Percentiles rank a stretch among this genome's conserved stretches.
phyloP scores from a whole-genome alignment of 116 monocot genomes.

The Posidonia oceanica region DNA sequence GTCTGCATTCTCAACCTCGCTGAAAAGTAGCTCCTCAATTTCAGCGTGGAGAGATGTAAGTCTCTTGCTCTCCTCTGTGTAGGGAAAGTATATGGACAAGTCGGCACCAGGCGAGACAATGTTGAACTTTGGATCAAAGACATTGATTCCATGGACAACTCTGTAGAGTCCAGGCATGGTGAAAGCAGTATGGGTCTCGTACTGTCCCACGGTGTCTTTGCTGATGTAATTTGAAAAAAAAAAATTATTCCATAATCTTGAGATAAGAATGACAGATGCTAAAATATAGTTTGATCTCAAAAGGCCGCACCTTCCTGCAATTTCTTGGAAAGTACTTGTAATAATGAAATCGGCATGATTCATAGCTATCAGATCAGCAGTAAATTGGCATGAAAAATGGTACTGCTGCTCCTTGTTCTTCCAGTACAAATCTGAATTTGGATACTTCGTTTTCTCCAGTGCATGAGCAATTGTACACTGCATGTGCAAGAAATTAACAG shows the following conservation, averaged over 20 bases:
- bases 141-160: slow-evolving; percentile 71
- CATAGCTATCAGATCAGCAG: slow-evolving; percentile 94
- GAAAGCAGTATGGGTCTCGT: slow-evolving; percentile 75
- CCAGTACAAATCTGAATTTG: slow-evolving; percentile 94
- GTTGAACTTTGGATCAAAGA: slow-evolving; percentile 90
- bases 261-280: neutral
- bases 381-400: slow-evolving; percentile 96
- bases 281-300: no score
- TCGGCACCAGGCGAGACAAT: slow-evolving; percentile 88
- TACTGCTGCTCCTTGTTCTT: slow-evolving; percentile 85
- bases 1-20: slow-evolving; percentile 43
- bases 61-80: slow-evolving; percentile 40
- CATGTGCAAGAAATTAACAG: neutral
- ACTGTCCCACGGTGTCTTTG: slow-evolving; percentile 79
- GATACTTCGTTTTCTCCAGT: slow-evolving; percentile 96
- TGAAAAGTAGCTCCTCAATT: slow-evolving; percentile 66
- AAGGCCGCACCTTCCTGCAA: slow-evolving; percentile 72
- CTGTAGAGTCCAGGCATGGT: slow-evolving; percentile 79
- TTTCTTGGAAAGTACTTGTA: slow-evolving; percentile 97
- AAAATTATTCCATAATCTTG: neutral
- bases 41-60: slow-evolving; percentile 61
- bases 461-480: slow-evolving; percentile 98
- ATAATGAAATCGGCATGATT: slow-evolving; percentile 95
- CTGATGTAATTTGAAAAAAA: slow-evolving; percentile 16
- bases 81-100: slow-evolving; percentile 77